Evolutionary conservation across 805 yeast species (phyloP), one percentile per base, ranked within the genome.

Genomic region (Nakazawaea pomicola): DNA sequence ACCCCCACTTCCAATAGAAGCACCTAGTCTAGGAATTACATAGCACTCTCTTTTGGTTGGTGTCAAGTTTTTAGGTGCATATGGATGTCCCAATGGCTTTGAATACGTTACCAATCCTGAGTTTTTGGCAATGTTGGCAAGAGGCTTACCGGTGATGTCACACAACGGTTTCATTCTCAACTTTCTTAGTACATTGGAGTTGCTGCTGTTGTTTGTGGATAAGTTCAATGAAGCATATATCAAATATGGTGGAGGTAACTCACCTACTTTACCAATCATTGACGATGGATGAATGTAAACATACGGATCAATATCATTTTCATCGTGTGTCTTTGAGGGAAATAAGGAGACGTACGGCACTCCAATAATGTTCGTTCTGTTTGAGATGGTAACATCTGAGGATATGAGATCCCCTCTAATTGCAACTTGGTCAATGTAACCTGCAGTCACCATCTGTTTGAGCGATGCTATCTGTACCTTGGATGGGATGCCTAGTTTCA

Each of bases 381-480:
- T 83, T 2, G 82, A 65, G 3, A 82, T 60, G 35, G 61, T 67
- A 6, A 78, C 68, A 15, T 84, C 95, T 1, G 79, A 67, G 15
- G 85, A 78, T 6, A 79, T 62, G 24, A 78, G 50, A 54, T 90
- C 97, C 1, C 87, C 90, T 46, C 98, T 70, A 12, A 87, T 74
- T 1, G 95, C 95, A 17, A 91, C 74, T 55, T 86, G 95, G 58
- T 93, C 99, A 29, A 93, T 71, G 53, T 85, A 93, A 0, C 98
- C 99, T 0, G 97, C 82, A 5, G 96, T 76, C 3, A 91, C 69
- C 79, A 93, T 90, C 61, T 93, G 99, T 54, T 88, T 90, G 47
- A 93, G 61, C 0, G 93, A 83, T 40, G 78, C 73, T 4, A 88
- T 56, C 62, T 93, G 99, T 5, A 62, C 56, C 28, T 76, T 74